Evolutionary conservation across 306 rosid genomes (phyloP).

Genomic region (Citrullus amarus): DNA sequence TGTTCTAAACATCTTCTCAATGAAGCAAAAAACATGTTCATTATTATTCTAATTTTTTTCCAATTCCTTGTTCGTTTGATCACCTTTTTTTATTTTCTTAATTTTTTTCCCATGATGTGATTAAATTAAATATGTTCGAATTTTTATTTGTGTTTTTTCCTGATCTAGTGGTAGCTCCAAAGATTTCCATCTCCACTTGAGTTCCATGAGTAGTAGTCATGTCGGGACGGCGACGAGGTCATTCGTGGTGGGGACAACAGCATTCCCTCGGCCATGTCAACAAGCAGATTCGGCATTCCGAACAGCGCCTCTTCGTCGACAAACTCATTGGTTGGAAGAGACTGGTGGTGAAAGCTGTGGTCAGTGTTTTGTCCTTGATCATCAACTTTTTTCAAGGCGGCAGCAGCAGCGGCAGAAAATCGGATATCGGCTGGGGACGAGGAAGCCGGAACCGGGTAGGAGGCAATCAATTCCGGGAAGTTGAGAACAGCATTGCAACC

Average conservation of each 20-base stretch:
- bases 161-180: constrained; percentile 40
- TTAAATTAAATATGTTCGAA: neutral
- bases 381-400: constrained; percentile 12
- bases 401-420: constrained; percentile 51
- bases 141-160: neutral
- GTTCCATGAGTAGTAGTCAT: constrained; percentile 25
- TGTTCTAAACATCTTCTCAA: neutral
- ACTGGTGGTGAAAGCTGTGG: neutral
- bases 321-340: constrained; percentile 9
- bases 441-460: constrained; percentile 50
- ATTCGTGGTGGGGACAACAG: constrained; percentile 77
- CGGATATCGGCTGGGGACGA: constrained; percentile 51
- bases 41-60: neutral
- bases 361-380: neutral
- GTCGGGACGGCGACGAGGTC: constrained; percentile 19
- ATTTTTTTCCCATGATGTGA: neutral
- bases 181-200: constrained; percentile 30
- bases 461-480: constrained; percentile 26
- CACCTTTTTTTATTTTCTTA: neutral
- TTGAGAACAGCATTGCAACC: constrained; percentile 48
- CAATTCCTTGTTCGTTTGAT: neutral
- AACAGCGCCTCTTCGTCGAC: constrained; percentile 78
- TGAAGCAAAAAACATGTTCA: neutral
- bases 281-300: constrained; percentile 59
- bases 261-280: constrained; percentile 93